phyloP scores from a whole-genome alignment of 2,329 filamentous ascomycete genomes.

The Colletotrichum cordylinicola region DNA sequence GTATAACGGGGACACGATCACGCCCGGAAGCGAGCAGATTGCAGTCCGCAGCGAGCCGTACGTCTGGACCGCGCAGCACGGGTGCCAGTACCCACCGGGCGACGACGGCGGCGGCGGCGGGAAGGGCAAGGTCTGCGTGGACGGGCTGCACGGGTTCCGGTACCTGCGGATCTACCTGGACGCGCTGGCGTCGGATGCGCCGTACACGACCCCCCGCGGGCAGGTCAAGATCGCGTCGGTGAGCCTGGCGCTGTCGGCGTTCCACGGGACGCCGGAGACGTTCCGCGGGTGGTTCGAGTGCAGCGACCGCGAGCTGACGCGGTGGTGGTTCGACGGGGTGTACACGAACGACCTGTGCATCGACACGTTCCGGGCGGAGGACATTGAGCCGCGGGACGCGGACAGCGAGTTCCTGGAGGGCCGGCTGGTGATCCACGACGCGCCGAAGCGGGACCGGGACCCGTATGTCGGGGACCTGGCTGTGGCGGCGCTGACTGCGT shows the following conservation, averaged over 20 bases:
- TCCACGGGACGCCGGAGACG: constrained; percentile 51
- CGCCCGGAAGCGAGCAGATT: constrained; percentile 55
- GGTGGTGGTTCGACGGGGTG: constrained; percentile 59
- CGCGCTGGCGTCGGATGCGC: constrained; percentile 46
- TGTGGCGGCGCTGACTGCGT: constrained; percentile 52
- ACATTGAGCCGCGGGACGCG: constrained; percentile 54
- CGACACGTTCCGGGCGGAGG: constrained; percentile 49
- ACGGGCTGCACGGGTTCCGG: constrained; percentile 59
- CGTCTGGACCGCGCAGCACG: constrained; percentile 49
- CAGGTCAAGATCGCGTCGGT: constrained; percentile 48
- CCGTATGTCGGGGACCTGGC: constrained; percentile 59
- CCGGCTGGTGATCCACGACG: constrained; percentile 54
- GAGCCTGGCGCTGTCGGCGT: constrained; percentile 48
- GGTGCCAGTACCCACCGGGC: constrained; percentile 40
- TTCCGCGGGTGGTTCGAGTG: constrained; percentile 59
- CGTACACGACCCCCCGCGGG: constrained; percentile 48
- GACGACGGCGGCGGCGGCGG: neutral
- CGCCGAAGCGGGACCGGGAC: constrained; percentile 57
- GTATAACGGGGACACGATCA: constrained; percentile 43
- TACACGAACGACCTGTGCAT: constrained; percentile 58
- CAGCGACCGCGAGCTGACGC: constrained; percentile 52
- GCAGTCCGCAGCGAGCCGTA: constrained; percentile 47
- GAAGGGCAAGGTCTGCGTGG: constrained; percentile 50
- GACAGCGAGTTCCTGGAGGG: constrained; percentile 46
- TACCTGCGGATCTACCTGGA: constrained; percentile 55